Evolutionary conservation across 768 basidiomycete genomes (phyloP), one percentile per base, ranked within the genome.

Genomic region (Boletus sp.): DNA sequence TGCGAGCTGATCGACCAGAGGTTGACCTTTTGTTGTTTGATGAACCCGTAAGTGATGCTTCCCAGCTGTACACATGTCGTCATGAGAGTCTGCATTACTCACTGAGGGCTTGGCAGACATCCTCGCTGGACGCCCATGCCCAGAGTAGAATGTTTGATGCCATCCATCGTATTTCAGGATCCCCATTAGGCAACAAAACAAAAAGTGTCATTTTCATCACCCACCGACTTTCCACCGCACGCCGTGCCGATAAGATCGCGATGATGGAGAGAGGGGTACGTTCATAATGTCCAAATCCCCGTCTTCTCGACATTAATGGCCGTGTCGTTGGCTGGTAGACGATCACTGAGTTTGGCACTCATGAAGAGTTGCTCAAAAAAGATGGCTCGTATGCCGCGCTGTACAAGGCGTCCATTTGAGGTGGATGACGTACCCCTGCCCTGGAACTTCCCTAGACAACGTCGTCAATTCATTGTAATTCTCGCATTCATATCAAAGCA

Each of bases 201-300:
- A 90, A 90, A 73, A 89, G 87, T 4, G 84, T 90, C 60, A 81
- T 93, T 36, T 92, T 88, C 73, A 89, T 92, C 65, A 92, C 91
- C 7, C 91, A 93, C 73, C 82, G 89, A 58, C 80, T 93, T 56
- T 84, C 87, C 28, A 89, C 87, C 45, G 90, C 90, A 18, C 85
- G 89, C 4, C 83, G 88, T 42, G 91, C 91, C 59, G 89, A 93
- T 75, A 91, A 90, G 73, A 83, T 92, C 61, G 90, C 88, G 42
- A 88, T 91, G 85, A 90, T 92, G 87, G 86, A 91, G 64, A 80
- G 81, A 64, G 90, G 90, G 55, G 79, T 80, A 61, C 58, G 79
- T 77, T n/a, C 42, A 46, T 56, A 12, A 50, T 33, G 39, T 57
- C 39, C 57, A 29, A 55, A 39, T 32, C 47, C 52, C 50, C 57